Percentiles rank a stretch among this genome's conserved stretches.
Evolutionary conservation across 345 rosid genomes (phyloP).

Genomic region (Microthlaspi erraticum): DNA sequence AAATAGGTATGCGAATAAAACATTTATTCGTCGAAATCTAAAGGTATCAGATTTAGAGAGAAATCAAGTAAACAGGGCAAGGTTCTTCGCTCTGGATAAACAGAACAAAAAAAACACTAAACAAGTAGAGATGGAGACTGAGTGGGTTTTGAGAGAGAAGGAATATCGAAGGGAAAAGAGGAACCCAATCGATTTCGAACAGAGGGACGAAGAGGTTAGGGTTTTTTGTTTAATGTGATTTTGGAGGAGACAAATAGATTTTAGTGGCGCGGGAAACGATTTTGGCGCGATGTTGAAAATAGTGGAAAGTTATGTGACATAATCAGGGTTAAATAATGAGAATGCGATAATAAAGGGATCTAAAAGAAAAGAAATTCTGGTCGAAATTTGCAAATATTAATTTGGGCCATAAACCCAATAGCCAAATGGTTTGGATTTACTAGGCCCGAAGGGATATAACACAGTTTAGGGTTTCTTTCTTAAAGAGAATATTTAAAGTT

Average conservation of each 20-base stretch:
- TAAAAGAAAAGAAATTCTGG: background rate
- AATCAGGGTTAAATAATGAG: too few species aligned
- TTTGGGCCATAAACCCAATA: constrained; percentile 32
- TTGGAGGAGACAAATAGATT: background rate
- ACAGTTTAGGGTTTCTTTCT: constrained; percentile 36
- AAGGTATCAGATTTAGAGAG: background rate
- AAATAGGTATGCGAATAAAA: constrained; percentile 79
- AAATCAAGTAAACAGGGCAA: background rate
- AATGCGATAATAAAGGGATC: too few species aligned
- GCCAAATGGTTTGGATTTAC: background rate
- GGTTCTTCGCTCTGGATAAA: background rate
- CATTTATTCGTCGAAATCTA: constrained; percentile 45
- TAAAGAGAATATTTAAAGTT: constrained; percentile 16
- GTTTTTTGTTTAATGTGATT: constrained; percentile 1
- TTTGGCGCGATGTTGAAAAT: constrained; percentile 30
- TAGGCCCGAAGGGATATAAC: constrained; percentile 30
- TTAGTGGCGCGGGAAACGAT: constrained; percentile 33
- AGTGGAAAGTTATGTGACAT: background rate
- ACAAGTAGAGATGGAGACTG: too few species aligned
- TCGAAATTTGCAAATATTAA: background rate
- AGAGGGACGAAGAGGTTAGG: constrained; percentile 23
- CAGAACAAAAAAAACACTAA: too few species aligned
- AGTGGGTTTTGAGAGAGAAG: background rate
- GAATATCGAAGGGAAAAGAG: background rate
- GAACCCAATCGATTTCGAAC: background rate